These are phyloP conservation scores for Fraxinus excelsior DNA, from an alignment of 257 asterid genomes.

Conservation along the genomic window DNA sequence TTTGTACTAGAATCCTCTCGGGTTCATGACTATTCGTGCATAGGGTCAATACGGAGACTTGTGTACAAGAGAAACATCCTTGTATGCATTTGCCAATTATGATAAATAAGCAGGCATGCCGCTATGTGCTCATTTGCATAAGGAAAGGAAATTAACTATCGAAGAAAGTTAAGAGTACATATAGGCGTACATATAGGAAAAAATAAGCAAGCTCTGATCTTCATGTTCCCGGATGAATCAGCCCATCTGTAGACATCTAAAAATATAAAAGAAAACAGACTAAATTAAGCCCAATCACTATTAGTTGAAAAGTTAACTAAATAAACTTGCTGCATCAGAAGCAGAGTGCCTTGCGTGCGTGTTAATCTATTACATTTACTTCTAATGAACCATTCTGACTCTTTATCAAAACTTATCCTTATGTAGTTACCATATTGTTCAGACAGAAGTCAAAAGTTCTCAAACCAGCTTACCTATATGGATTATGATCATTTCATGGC, in stretches of 20 bases:
- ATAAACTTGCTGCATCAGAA: not conserved
- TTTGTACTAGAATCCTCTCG: not conserved
- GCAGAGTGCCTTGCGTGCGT: constrained; percentile 11
- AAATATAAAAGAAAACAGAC: constrained; percentile 28
- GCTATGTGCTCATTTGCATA: constrained; percentile 4
- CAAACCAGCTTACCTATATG: not conserved
- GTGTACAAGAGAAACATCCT: not conserved
- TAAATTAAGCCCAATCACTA: not conserved
- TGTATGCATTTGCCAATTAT: not conserved
- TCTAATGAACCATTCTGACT: not conserved
- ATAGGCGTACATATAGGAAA: constrained; percentile 82
- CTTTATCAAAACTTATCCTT: not conserved
- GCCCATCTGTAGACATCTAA: constrained; percentile 95
- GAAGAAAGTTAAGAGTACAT: constrained; percentile 41
- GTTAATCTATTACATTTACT: constrained; percentile 10
- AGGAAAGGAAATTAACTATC: constrained; percentile 10
- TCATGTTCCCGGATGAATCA: constrained; percentile 75
- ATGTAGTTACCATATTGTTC: not conserved
- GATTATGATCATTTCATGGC: not conserved
- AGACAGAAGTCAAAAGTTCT: constrained; percentile 4
- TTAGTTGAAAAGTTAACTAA: constrained; percentile 2
- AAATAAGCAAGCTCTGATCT: constrained; percentile 80
- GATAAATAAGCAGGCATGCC: not conserved
- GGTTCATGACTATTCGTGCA: not conserved
- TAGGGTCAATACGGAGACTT: not conserved